Evolutionary conservation across 139 green algal genomes (phyloP), one percentile per base, ranked within the genome.

Genomic region (Protoeuglena noctilucae): DNA sequence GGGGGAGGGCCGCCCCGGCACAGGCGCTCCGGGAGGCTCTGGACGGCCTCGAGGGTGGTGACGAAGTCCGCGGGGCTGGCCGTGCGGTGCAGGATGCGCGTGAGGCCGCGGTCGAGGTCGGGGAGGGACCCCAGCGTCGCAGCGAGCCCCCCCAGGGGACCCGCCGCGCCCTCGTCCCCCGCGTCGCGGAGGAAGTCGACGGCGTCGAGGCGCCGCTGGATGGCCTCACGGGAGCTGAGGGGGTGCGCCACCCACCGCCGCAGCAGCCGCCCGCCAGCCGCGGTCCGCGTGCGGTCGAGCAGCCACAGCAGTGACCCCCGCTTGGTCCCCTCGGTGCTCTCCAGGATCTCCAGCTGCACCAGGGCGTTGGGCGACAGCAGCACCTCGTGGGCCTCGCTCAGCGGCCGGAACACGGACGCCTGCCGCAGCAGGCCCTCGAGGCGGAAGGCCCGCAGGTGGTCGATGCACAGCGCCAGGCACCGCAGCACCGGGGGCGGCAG

Each of bases 61-160:
- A 77, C 60, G 22, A 87, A 71, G 67, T 95, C 86, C 1, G 77
- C 45, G 3, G 86, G 86, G 2, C 70, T 70, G 17, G 76, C 73
- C 22, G 70, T 93, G 53, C 72, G 48, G 60, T 92, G 78, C 49
- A 89, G 66, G 4, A 76, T 62, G 1, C 86, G 70, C 3, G 67
- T 80, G 24, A 93, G 22, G 22, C 63, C 69, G 1, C 83, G 64
- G 67, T 94, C 86, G 52, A 93, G 46, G 66, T 95, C 85, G 0
- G 70, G 64, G 27, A 81, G 60, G 5, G 43, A 31, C 0, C 27
- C 51, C 28, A 89, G 63, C 1, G 28, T 19, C 31, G 31, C 1
- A 0, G 17, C 28, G n/a, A 66, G n/a, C 3, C 16, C 4, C 25
- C 27, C 60, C n/a, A 79, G 54, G 14, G 51, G 28, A 43, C 40